Conservation (phyloP, 164 flowering plant species). For the Nymphaea thermarum region DNA sequence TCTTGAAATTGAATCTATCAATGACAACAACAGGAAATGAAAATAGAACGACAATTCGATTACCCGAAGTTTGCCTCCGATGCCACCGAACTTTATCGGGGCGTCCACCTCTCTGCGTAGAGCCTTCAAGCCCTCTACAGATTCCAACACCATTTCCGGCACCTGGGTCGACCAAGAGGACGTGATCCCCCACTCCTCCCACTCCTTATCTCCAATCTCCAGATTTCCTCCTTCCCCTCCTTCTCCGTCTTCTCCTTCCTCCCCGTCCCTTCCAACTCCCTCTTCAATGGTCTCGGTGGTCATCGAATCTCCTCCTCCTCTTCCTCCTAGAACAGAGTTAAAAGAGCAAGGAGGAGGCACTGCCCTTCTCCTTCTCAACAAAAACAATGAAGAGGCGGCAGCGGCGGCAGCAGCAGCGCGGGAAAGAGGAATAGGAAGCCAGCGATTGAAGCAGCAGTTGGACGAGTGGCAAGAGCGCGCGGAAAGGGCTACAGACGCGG, state of each 20-base stretch:
- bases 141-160: conserved; percentile 45
- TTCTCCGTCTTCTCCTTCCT: conserved; percentile 2
- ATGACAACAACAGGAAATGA: not conserved
- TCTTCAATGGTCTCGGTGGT: not conserved
- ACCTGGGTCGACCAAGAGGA: conserved; percentile 26
- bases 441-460: no score
- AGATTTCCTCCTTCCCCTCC: not conserved
- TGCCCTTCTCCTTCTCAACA: no score
- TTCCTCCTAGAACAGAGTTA: no score
- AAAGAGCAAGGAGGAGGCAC: no score
- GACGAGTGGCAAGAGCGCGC: no score
- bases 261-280: not conserved
- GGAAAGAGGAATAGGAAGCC: not conserved
- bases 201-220: conserved; percentile 34
- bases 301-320: not conserved
- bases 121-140: conserved; percentile 49
- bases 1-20: no score
- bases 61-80: conserved; percentile 73
- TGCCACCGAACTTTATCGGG: conserved; percentile 68
- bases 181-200: conserved; percentile 78
- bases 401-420: not conserved
- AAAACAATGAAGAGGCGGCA: not conserved
- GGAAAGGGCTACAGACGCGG: no score
- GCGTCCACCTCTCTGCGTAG: conserved; percentile 46
- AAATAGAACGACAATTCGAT: not conserved